Evolutionary conservation across 129 eudicot species (phyloP), one percentile per base, ranked within the genome.

Genomic region (Solidago caesia): DNA sequence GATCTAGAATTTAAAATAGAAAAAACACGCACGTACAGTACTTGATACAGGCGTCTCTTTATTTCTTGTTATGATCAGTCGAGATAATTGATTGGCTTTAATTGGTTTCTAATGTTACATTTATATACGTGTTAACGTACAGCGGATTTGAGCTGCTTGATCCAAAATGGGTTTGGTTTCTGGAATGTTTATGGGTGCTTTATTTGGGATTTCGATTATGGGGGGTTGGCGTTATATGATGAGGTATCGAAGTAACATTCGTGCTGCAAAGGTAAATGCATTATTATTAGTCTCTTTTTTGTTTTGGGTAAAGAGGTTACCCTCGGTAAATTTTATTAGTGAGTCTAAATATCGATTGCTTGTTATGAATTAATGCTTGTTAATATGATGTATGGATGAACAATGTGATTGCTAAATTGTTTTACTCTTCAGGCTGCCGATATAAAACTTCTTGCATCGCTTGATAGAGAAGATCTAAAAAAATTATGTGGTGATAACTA

Each of bases 181-280:
- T 55, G 97, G 99, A 43, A 75, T 91, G 52, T 68, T 94, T 80
- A 82, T 88, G 85, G 99, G 99, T 78, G 87, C 85, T 84, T 15
- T 91, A 64, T 73, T 82, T 56, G 99, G 97, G 81, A 81, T 94
- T 41, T 89, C 86, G 2, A 57, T 91, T 66, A 91, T 91, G 97
- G 99, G 92, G 6, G 96, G 96, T 21, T 94, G 97, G 97, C 85
- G 79, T 67, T 83, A 86, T 12, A 91, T 94, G 97, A 94, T 94
- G 97, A 57, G 65, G 71, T 67, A 79, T 45, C 87, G 99, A 39
- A 83, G 89, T 79, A 71, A 39, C 60, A 80, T 77, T 66, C 99
- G 99, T 21, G 67, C 77, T 55, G 88, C 97, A 7, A 94, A 94
- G 97, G 99, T 90, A 64, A 27, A 60, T 41, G 14, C 26, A 44